phyloP scores from a whole-genome alignment of 2,329 filamentous ascomycete genomes.

The Exophiala sp. region DNA sequence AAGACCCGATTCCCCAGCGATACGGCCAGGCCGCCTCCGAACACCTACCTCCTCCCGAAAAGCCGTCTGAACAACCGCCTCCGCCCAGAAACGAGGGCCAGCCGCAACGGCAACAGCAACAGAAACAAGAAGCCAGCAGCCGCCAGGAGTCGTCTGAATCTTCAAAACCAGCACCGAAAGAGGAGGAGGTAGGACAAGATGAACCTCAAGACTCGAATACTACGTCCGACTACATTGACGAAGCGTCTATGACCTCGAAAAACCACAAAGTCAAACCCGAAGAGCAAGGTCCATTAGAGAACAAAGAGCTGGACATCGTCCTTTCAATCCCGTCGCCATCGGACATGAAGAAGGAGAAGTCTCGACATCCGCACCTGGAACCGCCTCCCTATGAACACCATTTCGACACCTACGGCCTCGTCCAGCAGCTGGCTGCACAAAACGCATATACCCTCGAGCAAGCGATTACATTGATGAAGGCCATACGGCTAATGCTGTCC shows the following conservation, averaged over 20 bases:
- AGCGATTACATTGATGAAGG: slow-evolving; percentile 86
- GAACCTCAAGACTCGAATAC: slow-evolving; percentile 20
- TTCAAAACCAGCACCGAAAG: slow-evolving; percentile 5
- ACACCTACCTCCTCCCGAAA: slow-evolving; percentile 36
- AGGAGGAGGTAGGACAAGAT: slow-evolving; percentile 22
- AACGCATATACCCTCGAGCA: slow-evolving; percentile 65
- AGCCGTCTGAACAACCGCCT: slow-evolving; percentile 27
- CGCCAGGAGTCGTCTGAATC: slow-evolving; percentile 2
- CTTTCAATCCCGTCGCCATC: slow-evolving; percentile 39
- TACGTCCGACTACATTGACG: slow-evolving; percentile 18
- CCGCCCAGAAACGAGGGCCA: no score
- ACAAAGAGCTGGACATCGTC: slow-evolving; percentile 36
- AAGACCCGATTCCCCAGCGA: slow-evolving; percentile 40
- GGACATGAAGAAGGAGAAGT: slow-evolving; percentile 23
- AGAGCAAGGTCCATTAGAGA: slow-evolving; percentile 17
- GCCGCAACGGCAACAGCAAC: no score
- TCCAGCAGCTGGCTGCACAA: slow-evolving; percentile 66
- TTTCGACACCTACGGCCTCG: slow-evolving; percentile 89
- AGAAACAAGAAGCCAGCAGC: slow-evolving; percentile 11
- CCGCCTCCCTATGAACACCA: slow-evolving; percentile 84
- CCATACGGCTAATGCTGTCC: slow-evolving; percentile 68
- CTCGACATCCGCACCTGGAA: slow-evolving; percentile 44
- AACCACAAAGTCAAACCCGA: slow-evolving; percentile 11
- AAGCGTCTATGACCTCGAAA: slow-evolving; percentile 11
- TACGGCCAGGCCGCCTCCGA: slow-evolving; percentile 44